Percentiles rank a stretch among this genome's conserved stretches.
These are phyloP conservation scores for Bruguiera parviflora DNA, from an alignment of 345 rosid species.

Conservation along the genomic window DNA sequence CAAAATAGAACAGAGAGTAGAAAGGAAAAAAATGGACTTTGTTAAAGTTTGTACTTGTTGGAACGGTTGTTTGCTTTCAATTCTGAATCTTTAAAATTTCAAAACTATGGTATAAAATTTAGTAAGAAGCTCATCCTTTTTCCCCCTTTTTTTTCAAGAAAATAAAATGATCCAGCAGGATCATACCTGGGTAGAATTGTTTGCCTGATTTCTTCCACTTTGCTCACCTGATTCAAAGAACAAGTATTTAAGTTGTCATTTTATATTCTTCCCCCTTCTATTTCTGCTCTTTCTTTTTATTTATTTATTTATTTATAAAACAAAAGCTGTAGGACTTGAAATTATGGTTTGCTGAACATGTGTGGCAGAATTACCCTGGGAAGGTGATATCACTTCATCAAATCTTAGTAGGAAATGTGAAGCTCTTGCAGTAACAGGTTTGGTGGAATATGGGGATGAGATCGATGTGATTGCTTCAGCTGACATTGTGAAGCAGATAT, in stretches of 20 bases:
- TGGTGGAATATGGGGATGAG: slow-evolving; percentile 94
- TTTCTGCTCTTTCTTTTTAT: neutral
- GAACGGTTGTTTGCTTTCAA: no score
- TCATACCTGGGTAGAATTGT: neutral
- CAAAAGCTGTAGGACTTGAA: slow-evolving; percentile 3
- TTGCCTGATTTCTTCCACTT: neutral
- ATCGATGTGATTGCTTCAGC: slow-evolving; percentile 86
- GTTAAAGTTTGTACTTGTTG: no score
- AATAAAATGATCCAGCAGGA: no score
- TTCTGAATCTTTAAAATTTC: no score
- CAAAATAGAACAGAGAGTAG: no score
- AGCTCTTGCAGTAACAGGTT: slow-evolving; percentile 90
- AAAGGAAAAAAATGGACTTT: no score
- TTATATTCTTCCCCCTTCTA: no score
- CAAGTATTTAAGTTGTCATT: neutral
- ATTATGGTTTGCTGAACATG: slow-evolving; percentile 15
- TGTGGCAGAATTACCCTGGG: slow-evolving; percentile 63
- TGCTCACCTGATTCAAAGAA: neutral
- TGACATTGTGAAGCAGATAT: slow-evolving; percentile 90
- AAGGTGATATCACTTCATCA: slow-evolving; percentile 56
- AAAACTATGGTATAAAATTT: no score
- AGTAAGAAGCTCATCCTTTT: no score
- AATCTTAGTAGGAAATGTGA: slow-evolving; percentile 74
- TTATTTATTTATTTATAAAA: neutral
- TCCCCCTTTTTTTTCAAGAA: no score